These are phyloP conservation scores for Pythium volutum DNA, from an alignment of 352 stramenopile species.

Conservation along the genomic window DNA sequence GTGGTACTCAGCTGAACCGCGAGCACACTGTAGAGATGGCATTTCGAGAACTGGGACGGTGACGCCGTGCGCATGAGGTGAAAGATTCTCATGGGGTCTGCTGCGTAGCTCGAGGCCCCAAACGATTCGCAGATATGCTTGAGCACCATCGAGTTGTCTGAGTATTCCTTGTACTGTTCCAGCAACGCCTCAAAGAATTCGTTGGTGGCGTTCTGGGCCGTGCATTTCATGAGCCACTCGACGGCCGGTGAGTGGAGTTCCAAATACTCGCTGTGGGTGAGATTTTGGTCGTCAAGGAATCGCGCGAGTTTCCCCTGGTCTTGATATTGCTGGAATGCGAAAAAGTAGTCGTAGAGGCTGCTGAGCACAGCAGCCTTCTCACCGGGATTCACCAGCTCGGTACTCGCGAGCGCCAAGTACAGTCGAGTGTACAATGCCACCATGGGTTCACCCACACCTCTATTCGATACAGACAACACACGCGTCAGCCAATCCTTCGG, in stretches of 20 bases:
- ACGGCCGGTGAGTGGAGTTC: slow-evolving; percentile 80
- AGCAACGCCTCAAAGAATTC: slow-evolving; percentile 66
- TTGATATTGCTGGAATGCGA: slow-evolving; percentile 75
- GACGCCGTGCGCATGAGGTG: slow-evolving; percentile 60
- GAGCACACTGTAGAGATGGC: slow-evolving; percentile 70
- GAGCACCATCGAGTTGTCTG: slow-evolving; percentile 86
- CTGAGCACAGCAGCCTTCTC: slow-evolving; percentile 54
- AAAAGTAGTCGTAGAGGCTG: slow-evolving; percentile 89
- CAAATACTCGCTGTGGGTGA: slow-evolving; percentile 65
- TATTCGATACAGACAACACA: slow-evolving; percentile 19
- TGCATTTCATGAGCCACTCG: slow-evolving; percentile 84
- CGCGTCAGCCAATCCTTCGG: slow-evolving; percentile 7
- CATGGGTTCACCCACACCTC: slow-evolving; percentile 86
- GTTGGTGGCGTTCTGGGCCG: slow-evolving; percentile 35
- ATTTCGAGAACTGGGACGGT: slow-evolving; percentile 54
- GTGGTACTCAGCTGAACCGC: slow-evolving; percentile 52
- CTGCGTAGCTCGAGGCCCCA: slow-evolving; percentile 51
- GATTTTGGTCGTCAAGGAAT: slow-evolving; percentile 50
- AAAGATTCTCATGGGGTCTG: slow-evolving; percentile 54
- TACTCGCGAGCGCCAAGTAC: slow-evolving; percentile 77
- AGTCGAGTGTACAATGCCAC: slow-evolving; percentile 82
- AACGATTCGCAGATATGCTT: slow-evolving; percentile 85
- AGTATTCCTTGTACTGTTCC: slow-evolving; percentile 81
- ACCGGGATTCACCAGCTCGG: slow-evolving; percentile 43
- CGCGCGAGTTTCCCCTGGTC: slow-evolving; percentile 42